Evolutionary conservation across 805 yeast genomes (phyloP).

Genomic region (Blastobotrys mokoenaii): DNA sequence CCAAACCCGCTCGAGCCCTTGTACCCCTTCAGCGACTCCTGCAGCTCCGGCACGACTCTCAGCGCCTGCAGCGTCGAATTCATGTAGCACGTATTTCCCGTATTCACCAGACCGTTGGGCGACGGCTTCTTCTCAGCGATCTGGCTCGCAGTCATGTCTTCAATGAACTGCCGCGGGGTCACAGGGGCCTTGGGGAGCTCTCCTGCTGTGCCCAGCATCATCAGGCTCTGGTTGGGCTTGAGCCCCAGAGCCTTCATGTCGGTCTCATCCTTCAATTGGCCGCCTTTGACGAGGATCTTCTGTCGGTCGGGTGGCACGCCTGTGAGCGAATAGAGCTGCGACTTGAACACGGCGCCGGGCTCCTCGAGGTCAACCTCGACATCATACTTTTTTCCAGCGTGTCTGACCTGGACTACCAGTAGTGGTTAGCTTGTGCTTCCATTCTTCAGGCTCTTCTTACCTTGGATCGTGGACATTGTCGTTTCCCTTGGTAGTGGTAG

Average conservation of each 20-base stretch:
- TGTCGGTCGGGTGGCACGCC: slow-evolving; percentile 84
- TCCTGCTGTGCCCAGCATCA: slow-evolving; percentile 92
- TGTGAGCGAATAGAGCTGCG: slow-evolving; percentile 62
- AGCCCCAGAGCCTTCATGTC: slow-evolving; percentile 44
- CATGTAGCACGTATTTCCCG: slow-evolving; percentile 74
- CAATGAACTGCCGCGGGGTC: slow-evolving; percentile 51
- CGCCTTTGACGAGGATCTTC: slow-evolving; percentile 81
- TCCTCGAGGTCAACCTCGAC: slow-evolving; percentile 44
- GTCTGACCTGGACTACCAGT: slow-evolving; percentile 42
- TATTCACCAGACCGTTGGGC: slow-evolving; percentile 60
- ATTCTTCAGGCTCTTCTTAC: neutral
- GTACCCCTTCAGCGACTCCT: slow-evolving; percentile 36
- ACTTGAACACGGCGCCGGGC: slow-evolving; percentile 56
- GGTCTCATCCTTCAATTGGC: slow-evolving; percentile 72
- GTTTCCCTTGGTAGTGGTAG: neutral
- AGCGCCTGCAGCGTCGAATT: slow-evolving; percentile 61
- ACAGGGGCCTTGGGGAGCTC: slow-evolving; percentile 40
- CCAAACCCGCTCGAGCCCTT: slow-evolving; percentile 9
- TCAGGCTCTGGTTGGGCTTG: slow-evolving; percentile 57
- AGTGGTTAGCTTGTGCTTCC: slow-evolving; percentile 1
- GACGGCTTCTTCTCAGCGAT: slow-evolving; percentile 29
- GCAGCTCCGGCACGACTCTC: slow-evolving; percentile 41
- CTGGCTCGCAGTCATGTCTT: slow-evolving; percentile 50
- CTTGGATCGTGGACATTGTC: slow-evolving; percentile 1
- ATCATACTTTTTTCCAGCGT: slow-evolving; percentile 60